Evolutionary conservation across 2,329 filamentous ascomycete species (phyloP), one percentile per base, ranked within the genome.

Genomic region (Calonectria leucothoes): DNA sequence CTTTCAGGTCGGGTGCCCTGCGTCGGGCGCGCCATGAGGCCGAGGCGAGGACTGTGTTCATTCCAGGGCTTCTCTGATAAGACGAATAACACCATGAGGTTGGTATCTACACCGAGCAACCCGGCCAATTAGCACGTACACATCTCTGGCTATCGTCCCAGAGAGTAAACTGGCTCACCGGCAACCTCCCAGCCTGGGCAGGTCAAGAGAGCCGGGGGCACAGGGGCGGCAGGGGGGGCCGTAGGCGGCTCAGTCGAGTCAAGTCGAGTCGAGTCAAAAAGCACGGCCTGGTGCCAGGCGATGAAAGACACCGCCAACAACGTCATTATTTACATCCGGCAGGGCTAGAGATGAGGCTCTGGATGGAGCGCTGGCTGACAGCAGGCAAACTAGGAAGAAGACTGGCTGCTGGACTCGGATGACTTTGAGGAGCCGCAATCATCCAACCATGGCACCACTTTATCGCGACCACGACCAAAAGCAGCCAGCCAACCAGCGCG

Each of bases 131-230:
- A 57, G 31, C 12, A 17, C 15, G 29, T 31, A 15, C 35, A 20
- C 12, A 15, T 59, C 35, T 57, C 59, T 27, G 70, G 12, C 4
- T 33, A 29, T 59, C 70, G 69, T 39, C 57, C 49, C 65, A 68
- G 70, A 59, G 65, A 72, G 29, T 66, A n/a, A 63, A 45, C 35
- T 37, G 65, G 64, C 65, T 49, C 57, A 35, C 49, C 51, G 57
- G 45, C 49, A 39, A 39, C 65, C 49, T 49, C 48, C 65, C 65
- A 20, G 37, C 55, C 57, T 72, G 68, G 70, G 70, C 66, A 72
- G 70, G 65, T 68, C 70, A 66, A 45, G 37, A 65, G n/a, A 51
- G 42, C 27, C 31, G 64, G 25, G 14, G 37, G 15, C 48, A 66
- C 42, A 57, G 64, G 65, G 52, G 7, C 27, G 31, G 51, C 31